These are phyloP conservation scores for Dichomitus squalens DNA, from an alignment of 1,284 basidiomycete genomes.

Conservation along the genomic window DNA sequence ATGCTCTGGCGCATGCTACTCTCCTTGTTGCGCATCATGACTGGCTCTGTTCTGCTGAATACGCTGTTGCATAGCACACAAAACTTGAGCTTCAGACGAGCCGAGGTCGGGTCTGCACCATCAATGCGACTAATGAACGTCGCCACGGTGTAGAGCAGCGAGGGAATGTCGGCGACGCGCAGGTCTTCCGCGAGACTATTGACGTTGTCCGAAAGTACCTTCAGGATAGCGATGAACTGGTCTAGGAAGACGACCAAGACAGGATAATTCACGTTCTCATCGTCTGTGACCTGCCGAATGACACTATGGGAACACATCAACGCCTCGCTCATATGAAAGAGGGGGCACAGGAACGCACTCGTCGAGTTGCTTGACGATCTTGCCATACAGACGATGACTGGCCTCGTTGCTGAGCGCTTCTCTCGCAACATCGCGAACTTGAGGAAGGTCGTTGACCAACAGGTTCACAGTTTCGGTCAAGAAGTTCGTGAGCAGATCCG, in stretches of 20 bases:
- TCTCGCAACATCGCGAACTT: conserved; percentile 74
- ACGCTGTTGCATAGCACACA: conserved; percentile 74
- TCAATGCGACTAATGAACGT: conserved; percentile 68
- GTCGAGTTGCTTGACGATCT: conserved; percentile 72
- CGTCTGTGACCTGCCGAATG: conserved; percentile 45
- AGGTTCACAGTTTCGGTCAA: conserved; percentile 73
- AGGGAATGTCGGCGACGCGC: conserved; percentile 71
- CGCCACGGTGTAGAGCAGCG: conserved; percentile 65
- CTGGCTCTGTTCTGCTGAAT: conserved; percentile 60
- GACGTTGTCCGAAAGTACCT: conserved; percentile 77
- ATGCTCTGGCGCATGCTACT: conserved; percentile 64
- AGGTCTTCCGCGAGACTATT: conserved; percentile 57
- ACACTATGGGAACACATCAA: conserved; percentile 37
- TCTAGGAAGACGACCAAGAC: conserved; percentile 72
- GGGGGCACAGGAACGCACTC: conserved; percentile 53
- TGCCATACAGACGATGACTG: conserved; percentile 66
- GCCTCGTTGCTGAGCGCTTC: conserved; percentile 83
- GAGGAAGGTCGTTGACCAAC: conserved; percentile 61
- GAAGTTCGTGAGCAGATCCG: conserved; percentile 62
- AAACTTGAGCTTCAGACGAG: conserved; percentile 78
- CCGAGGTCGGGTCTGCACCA: conserved; percentile 55
- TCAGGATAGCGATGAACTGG: conserved; percentile 79
- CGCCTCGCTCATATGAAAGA: neutral
- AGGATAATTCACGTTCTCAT: conserved; percentile 49
- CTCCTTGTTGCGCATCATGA: conserved; percentile 69